These are phyloP conservation scores for Penicillium sp. DNA, from an alignment of 2,329 filamentous ascomycete species.

Conservation along the genomic window DNA sequence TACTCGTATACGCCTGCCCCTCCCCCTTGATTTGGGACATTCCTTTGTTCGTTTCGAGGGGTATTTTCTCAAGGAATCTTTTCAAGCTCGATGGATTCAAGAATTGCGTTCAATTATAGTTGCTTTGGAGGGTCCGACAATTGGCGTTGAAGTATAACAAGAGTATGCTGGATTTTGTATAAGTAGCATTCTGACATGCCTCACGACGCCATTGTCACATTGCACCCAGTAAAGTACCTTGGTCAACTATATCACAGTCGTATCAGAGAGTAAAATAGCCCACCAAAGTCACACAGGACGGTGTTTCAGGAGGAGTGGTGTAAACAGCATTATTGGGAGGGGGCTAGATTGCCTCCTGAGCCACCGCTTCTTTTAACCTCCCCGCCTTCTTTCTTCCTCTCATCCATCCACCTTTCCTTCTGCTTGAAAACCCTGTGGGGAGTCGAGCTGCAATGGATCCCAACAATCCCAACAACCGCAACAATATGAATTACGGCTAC, in stretches of 20 bases:
- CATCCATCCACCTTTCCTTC: conserved; percentile 16
- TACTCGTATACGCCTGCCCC: conserved; percentile 2
- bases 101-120: too few species aligned
- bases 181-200: background rate
- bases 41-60: background rate
- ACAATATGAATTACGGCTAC: conserved; percentile 53
- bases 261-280: background rate
- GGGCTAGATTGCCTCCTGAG: conserved; percentile 27
- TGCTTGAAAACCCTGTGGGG: conserved; percentile 5
- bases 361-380: conserved; percentile 31
- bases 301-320: conserved; percentile 3
- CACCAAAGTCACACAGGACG: background rate
- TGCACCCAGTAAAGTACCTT: background rate
- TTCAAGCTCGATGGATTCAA: too few species aligned
- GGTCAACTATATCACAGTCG: background rate
- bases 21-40: conserved; percentile 9
- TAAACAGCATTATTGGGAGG: conserved; percentile 4
- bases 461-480: conserved; percentile 49
- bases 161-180: background rate
- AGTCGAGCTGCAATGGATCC: conserved; percentile 51
- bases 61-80: background rate
- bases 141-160: too few species aligned
- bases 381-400: conserved; percentile 12
- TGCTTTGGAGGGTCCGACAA: too few species aligned
- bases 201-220: too few species aligned